A percentile compares a stretch with the other conserved stretches of the same genome.
These are phyloP conservation scores for Cercospora nicotianae DNA, from an alignment of 2,329 filamentous ascomycete genomes.

Conservation along the genomic window DNA sequence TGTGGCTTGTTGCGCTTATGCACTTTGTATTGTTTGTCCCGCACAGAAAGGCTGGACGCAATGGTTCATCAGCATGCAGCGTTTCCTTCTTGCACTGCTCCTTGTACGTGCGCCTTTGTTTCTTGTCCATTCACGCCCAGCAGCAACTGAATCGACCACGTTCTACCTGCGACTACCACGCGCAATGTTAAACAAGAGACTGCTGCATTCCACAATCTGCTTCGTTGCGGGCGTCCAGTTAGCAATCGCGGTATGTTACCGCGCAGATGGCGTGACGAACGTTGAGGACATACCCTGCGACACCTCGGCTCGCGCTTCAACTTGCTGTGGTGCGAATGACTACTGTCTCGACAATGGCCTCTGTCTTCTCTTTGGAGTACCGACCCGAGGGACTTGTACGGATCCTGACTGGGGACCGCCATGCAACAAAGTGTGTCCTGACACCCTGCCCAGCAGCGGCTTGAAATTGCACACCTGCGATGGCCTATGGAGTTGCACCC, in stretches of 20 bases:
- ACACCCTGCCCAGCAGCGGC: neutral
- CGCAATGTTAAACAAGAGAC: too few species aligned
- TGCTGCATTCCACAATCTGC: neutral
- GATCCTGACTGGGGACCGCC: neutral
- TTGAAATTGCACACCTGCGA: neutral
- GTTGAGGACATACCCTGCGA: neutral
- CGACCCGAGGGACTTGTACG: neutral
- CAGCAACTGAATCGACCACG: too few species aligned
- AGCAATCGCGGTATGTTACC: neutral
- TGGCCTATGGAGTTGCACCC: neutral
- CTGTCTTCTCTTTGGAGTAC: neutral
- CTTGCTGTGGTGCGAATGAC: neutral
- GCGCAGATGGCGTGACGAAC: neutral
- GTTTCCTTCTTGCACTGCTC: too few species aligned
- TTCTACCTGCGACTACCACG: too few species aligned
- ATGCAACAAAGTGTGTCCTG: neutral
- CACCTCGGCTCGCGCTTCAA: neutral
- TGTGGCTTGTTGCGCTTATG: neutral
- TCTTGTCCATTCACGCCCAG: too few species aligned
- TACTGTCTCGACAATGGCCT: neutral
- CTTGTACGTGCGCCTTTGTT: too few species aligned
- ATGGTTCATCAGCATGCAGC: too few species aligned
- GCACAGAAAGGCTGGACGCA: neutral
- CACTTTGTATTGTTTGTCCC: neutral
- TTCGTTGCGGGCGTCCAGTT: neutral